Conservation (phyloP, 2,329 filamentous ascomycete species). For the Meredithiella fracta region DNA sequence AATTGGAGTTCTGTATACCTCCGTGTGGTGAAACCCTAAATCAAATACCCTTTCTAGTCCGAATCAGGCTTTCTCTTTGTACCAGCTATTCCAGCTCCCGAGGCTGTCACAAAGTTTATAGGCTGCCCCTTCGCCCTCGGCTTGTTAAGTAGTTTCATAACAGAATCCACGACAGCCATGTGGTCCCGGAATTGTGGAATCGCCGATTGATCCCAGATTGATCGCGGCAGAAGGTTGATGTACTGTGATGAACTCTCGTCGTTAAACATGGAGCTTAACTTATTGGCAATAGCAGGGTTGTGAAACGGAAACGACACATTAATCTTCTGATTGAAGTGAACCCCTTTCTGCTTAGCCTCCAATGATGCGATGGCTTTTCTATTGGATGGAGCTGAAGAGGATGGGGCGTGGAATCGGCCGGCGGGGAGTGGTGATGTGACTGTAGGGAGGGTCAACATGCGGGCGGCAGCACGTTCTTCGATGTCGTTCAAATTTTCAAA, state of each 20-base stretch:
- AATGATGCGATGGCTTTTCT: conserved; percentile 1
- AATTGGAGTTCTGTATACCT: conserved; percentile 3
- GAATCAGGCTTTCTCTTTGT: neutral
- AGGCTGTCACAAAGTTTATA: neutral
- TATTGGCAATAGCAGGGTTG: conserved; percentile 57
- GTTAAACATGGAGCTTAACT: conserved; percentile 31
- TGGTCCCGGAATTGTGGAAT: conserved; percentile 28
- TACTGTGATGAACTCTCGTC: conserved; percentile 39
- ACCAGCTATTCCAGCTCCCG: neutral
- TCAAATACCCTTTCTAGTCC: neutral
- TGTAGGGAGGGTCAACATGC: conserved; percentile 57
- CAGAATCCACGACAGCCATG: neutral
- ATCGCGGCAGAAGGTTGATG: conserved; percentile 38
- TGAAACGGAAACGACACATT: conserved; percentile 48
- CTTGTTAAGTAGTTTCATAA: neutral
- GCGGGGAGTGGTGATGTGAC: conserved; percentile 56
- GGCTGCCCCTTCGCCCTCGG: conserved; percentile 2
- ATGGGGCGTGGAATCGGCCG: conserved; percentile 20
- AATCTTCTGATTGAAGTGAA: conserved; percentile 65
- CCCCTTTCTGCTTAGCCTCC: conserved; percentile 52
- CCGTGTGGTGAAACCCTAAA: neutral
- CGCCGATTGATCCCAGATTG: conserved; percentile 38
- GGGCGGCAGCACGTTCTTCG: conserved; percentile 44
- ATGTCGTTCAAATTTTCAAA: conserved; percentile 47
- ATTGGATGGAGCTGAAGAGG: neutral